A percentile compares a stretch with the other conserved stretches of the same genome.
These are phyloP conservation scores for Malus hybrid DNA, from an alignment of 331 rosid genomes.

Conservation along the genomic window DNA sequence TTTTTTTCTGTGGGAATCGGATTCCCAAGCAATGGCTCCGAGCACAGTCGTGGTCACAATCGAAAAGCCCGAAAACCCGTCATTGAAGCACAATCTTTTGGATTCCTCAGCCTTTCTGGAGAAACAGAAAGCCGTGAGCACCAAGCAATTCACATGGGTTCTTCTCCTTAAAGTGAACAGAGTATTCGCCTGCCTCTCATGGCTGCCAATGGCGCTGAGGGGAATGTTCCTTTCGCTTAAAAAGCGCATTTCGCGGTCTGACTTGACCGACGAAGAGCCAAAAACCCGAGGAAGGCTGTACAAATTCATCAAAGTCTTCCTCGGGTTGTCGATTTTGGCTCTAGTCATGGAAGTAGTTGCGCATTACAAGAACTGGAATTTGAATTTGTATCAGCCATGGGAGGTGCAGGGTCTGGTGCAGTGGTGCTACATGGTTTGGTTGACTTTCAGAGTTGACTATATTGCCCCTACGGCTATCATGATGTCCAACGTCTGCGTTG, in stretches of 20 bases:
- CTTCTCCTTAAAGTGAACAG: conserved; percentile 80
- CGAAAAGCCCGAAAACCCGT: conserved; percentile 45
- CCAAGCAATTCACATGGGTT: conserved; percentile 80
- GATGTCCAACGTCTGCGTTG: conserved; percentile 76
- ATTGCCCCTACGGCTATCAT: conserved; percentile 57
- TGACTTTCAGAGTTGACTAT: conserved; percentile 70
- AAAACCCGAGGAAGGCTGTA: conserved; percentile 57
- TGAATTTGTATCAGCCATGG: conserved; percentile 67
- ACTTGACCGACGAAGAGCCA: conserved; percentile 49
- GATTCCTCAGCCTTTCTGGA: conserved; percentile 55
- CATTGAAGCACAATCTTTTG: conserved; percentile 36
- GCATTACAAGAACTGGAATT: conserved; percentile 73
- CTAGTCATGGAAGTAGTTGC: conserved; percentile 69
- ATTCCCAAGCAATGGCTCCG: conserved; percentile 54
- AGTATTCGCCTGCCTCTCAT: conserved; percentile 52
- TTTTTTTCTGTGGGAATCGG: conserved; percentile 2
- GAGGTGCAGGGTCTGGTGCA: conserved; percentile 69
- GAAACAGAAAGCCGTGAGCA: conserved; percentile 55
- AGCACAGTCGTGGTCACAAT: conserved; percentile 46
- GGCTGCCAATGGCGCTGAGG: conserved; percentile 49
- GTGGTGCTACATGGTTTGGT: conserved; percentile 67
- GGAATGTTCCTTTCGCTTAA: conserved; percentile 38
- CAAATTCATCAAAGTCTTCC: conserved; percentile 59
- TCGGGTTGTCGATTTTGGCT: conserved; percentile 52
- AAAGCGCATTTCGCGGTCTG: conserved; percentile 63